A percentile compares a stretch with the other conserved stretches of the same genome.
Evolutionary conservation across 2,329 filamentous ascomycete species (phyloP).

Genomic region (Ustilaginoidea virens): DNA sequence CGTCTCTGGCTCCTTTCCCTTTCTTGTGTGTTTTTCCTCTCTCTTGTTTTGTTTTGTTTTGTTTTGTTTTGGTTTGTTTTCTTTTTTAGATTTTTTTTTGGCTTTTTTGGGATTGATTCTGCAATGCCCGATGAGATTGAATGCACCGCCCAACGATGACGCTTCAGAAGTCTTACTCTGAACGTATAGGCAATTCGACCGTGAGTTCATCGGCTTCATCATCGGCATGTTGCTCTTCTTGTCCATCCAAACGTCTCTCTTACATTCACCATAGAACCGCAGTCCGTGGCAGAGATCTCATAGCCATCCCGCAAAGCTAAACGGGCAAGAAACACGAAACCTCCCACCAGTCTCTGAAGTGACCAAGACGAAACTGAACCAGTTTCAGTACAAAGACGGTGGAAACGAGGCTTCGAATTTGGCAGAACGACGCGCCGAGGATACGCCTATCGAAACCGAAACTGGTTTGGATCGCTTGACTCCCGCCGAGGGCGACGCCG

Average conservation of each 20-base stretch:
- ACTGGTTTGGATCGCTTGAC: conserved; percentile 4
- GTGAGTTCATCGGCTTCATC: conserved; percentile 10
- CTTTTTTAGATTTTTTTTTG: not conserved
- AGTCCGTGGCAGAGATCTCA: conserved; percentile 38
- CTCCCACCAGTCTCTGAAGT: conserved; percentile 37
- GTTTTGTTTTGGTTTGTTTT: no score
- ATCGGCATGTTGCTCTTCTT: not conserved
- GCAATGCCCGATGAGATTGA: conserved; percentile 5
- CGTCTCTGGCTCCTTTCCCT: no score
- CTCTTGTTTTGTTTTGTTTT: no score
- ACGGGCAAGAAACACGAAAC: conserved; percentile 20
- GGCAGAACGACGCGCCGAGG: conserved; percentile 1
- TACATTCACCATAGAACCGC: conserved; percentile 15
- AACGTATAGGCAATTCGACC: conserved; percentile 16
- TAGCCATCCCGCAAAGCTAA: conserved; percentile 28
- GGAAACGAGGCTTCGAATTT: conserved; percentile 8
- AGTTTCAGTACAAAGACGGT: conserved; percentile 28
- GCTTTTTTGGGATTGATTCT: not conserved
- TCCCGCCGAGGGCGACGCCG: not conserved
- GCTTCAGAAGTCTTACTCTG: conserved; percentile 27
- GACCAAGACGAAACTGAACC: conserved; percentile 46
- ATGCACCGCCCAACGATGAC: conserved; percentile 14
- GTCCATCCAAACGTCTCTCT: conserved; percentile 1
- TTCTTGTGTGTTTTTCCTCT: no score
- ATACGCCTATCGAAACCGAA: conserved; percentile 7